Evolutionary conservation across 495 filamentous ascomycete genomes (phyloP), one percentile per base, ranked within the genome.

Genomic region (Aspergillus bertholletiae): DNA sequence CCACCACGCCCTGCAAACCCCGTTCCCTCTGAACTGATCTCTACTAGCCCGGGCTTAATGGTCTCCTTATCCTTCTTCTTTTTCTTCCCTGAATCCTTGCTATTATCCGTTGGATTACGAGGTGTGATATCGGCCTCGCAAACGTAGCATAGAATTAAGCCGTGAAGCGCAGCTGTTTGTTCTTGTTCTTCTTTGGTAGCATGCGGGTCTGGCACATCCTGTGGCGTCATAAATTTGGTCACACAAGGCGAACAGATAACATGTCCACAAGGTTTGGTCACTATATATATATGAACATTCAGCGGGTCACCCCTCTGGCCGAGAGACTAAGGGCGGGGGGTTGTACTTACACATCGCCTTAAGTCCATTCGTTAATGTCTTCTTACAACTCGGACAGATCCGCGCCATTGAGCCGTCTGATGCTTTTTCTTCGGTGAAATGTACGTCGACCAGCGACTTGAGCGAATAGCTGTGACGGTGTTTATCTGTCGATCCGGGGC

Each of bases 251-350:
- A 86, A 71, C 94, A 98, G 7, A 97, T 75, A 3, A 97, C 90
- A 62, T 98, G 94, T 0, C 94, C 94, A 64, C 94, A 98, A 0
- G 92, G 92, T 69, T 92, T 94, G 2, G 91, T 88, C 11, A 98
- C 80, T 79, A 20, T 39, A 24, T 28, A 24, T 28, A 21, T 15
- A 21, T 8, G 39, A 13, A 7, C 13, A 24, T 21, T 37, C 21
- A 57, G 47, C 18, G 13, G n/a, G 2, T n/a, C 17, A 1, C 13
- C 22, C 13, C 22, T 15, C 13, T 30, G 7, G 21, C 4, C 1
- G n/a, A 28, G 13, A 32, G n/a, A 30, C 2, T 4, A 15, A 9
- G 26, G 22, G 1, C 15, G 46, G 35, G 40, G 21, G 22, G 37
- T 46, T 23, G 20, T 12, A 76, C 79, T 56, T 71, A 83, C 80